Evolutionary conservation across 306 rosid species (phyloP), one percentile per base, ranked within the genome.

Genomic region (Vigna hirtella): DNA sequence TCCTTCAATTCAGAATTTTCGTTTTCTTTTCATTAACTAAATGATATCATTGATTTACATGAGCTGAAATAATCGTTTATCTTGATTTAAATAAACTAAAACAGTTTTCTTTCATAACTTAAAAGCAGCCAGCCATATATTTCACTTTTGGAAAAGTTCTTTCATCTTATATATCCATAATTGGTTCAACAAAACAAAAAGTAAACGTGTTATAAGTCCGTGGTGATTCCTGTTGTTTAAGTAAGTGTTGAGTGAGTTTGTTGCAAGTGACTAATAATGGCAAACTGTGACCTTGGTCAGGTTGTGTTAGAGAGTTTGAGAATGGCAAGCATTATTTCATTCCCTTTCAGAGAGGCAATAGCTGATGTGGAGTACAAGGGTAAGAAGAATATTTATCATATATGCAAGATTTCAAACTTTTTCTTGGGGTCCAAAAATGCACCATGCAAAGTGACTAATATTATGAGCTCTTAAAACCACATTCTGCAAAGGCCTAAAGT

Each of bases 311-410:
- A 95, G 83, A 92, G 91, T 77, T 87, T 95, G 88, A 90, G 98
- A 87, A 81, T 95, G 92, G 90, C 98, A 43, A 95, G 95, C 85
- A 83, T 95, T 55, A 95, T 95, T 80, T 92, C 98, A 42, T 95
- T 92, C 84, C 83, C 89, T 47, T 95, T 90, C 83, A 88, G 98
- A 73, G 98, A 95, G 83, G 98, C 98, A 51, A 93, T 92, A 55
- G 84, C 84, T 70, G 98, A 95, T 78, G 98, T 95, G 53, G 95
- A 92, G 68, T 95, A 91, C 70, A 92, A 92, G 70, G 98, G 98
- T 91, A 85, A 82, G 82, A 67, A 34, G 8, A 78, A 61, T 45
- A 38, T 49, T 76, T 59, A 32, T 32, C 16, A 20, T 53, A 24
- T 62, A 49, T 74, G 38, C 65, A 69, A 70, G 49, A 55, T 36